Evolutionary conservation across 2,329 filamentous ascomycete genomes (phyloP).

Genomic region (Thyridium curvatum): DNA sequence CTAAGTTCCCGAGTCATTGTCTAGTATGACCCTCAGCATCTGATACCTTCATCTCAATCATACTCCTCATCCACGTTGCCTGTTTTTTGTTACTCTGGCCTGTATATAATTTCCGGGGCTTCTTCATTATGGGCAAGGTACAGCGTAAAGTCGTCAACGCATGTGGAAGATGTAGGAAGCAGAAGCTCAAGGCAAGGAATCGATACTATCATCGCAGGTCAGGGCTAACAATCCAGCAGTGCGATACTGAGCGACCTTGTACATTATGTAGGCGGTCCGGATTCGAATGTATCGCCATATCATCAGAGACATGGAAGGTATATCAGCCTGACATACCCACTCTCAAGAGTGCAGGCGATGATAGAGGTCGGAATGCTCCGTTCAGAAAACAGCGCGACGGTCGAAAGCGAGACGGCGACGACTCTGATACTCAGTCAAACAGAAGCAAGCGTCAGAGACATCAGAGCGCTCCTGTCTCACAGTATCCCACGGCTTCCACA

Average conservation of each 20-base stretch:
- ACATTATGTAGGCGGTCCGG: constrained; percentile 6
- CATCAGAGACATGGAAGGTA: not conserved
- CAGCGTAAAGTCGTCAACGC: not conserved
- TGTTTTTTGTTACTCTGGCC: too few relatives aligned
- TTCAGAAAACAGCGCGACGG: too few relatives aligned
- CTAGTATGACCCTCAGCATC: too few relatives aligned
- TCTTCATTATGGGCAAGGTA: too few relatives aligned
- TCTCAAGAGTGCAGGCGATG: not conserved
- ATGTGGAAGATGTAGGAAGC: constrained; percentile 5
- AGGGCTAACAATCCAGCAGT: constrained; percentile 1
- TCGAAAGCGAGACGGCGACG: not conserved
- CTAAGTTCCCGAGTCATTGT: too few relatives aligned
- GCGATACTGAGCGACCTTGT: constrained; percentile 6
- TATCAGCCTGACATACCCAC: not conserved
- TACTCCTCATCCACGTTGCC: too few relatives aligned
- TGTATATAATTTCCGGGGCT: too few relatives aligned
- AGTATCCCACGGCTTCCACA: too few relatives aligned
- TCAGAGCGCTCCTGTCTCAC: too few relatives aligned
- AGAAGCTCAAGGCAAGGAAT: constrained; percentile 5
- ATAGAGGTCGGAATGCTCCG: not conserved
- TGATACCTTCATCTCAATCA: too few relatives aligned
- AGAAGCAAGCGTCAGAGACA: too few relatives aligned
- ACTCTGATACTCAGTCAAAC: too few relatives aligned
- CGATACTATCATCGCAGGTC: not conserved
- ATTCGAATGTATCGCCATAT: not conserved